Evolutionary conservation across 306 rosid genomes (phyloP).

Genomic region (Begonia loranthoides): DNA sequence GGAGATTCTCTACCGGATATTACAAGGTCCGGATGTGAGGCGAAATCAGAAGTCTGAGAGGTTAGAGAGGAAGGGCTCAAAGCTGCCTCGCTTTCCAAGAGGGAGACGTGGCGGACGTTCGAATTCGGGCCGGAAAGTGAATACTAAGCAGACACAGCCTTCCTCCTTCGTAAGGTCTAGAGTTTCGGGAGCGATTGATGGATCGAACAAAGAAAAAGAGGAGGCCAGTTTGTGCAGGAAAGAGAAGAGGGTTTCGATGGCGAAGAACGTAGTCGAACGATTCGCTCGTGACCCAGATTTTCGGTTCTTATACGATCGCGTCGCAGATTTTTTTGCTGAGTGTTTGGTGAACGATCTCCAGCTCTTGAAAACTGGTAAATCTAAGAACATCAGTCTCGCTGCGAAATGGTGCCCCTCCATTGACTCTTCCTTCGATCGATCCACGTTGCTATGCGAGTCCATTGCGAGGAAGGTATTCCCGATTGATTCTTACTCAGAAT

Average conservation of each 20-base stretch:
- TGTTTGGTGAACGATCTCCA: slow-evolving; percentile 37
- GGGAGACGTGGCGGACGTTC: not conserved
- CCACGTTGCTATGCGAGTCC: slow-evolving; percentile 48
- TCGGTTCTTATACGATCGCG: slow-evolving; percentile 24
- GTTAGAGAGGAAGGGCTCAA: not conserved
- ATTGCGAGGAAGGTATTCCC: slow-evolving; percentile 49
- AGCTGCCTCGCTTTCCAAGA: not conserved
- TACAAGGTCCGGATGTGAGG: slow-evolving; percentile 32
- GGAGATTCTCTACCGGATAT: slow-evolving; percentile 48
- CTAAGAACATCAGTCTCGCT: slow-evolving; percentile 34
- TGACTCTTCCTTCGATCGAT: slow-evolving; percentile 48
- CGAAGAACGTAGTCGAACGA: slow-evolving; percentile 34
- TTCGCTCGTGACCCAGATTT: slow-evolving; percentile 25
- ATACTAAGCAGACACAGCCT: too few relatives aligned
- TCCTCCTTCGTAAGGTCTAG: not conserved
- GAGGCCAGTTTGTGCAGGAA: slow-evolving; percentile 24
- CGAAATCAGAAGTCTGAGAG: slow-evolving; percentile 17
- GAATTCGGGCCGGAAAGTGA: not conserved
- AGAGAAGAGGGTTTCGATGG: slow-evolving; percentile 32
- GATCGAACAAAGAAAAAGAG: slow-evolving; percentile 16
- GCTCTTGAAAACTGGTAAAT: slow-evolving; percentile 16
- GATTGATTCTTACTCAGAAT: slow-evolving; percentile 26
- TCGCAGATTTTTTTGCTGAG: slow-evolving; percentile 41
- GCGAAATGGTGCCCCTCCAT: slow-evolving; percentile 80
- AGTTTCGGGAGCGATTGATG: slow-evolving; percentile 1